phyloP scores from a whole-genome alignment of 1,139 yeast species.

The Yamadazyma atlantica region DNA sequence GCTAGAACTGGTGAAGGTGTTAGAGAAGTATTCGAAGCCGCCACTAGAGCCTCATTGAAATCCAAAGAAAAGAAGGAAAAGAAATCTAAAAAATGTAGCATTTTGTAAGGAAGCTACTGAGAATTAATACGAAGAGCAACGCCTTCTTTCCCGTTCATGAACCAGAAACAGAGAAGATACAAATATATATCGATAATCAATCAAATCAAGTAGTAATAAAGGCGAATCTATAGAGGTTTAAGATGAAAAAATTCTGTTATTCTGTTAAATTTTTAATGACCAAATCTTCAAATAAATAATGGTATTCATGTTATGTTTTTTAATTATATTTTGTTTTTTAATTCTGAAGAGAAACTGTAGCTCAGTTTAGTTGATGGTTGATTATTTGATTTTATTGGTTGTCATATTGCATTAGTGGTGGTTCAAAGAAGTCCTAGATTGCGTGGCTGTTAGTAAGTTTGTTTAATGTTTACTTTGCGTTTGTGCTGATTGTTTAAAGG shows the following conservation, averaged over 20 bases:
- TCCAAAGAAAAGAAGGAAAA: slow-evolving; percentile 58
- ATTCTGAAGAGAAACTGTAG: background rate
- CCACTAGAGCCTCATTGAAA: slow-evolving; percentile 83
- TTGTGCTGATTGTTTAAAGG: background rate
- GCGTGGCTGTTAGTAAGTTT: background rate
- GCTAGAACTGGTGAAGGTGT: slow-evolving; percentile 91
- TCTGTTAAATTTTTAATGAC: background rate
- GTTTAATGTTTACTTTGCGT: background rate
- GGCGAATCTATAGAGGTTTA: background rate
- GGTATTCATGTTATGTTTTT: background rate
- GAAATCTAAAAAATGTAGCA: slow-evolving; percentile 58
- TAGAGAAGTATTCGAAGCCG: slow-evolving; percentile 88
- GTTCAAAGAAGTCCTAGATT: background rate
- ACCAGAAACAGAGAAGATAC: background rate
- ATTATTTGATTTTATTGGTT: background rate
- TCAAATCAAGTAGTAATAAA: background rate
- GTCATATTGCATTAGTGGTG: background rate
- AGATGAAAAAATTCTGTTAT: background rate
- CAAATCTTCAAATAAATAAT: background rate
- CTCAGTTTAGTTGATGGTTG: background rate
- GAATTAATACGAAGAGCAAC: background rate
- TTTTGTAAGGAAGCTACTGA: slow-evolving; percentile 40
- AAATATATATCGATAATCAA: background rate
- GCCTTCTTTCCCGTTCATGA: too few species aligned
- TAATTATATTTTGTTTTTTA: too few species aligned